A percentile compares a stretch with the other conserved stretches of the same genome.
These are phyloP conservation scores for Pseudodiploospora longispora DNA, from an alignment of 2,329 filamentous ascomycete species.

Conservation along the genomic window DNA sequence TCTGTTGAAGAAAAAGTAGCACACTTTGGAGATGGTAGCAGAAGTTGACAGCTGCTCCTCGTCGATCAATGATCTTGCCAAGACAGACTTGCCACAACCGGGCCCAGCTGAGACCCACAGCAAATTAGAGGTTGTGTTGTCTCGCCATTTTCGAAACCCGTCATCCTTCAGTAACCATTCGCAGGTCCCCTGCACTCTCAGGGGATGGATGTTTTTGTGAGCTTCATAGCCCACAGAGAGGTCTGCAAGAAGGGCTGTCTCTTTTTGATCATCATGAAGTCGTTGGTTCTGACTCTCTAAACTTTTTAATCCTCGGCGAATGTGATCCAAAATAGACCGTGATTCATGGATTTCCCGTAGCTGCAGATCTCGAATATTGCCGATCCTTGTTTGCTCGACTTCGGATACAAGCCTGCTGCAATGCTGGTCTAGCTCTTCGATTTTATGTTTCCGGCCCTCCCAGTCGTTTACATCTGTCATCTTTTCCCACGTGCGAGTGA, in stretches of 20 bases:
- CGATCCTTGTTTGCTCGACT: background rate
- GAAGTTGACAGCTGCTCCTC: slow-evolving; percentile 14
- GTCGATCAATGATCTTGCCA: slow-evolving; percentile 18
- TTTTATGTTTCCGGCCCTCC: slow-evolving; percentile 1
- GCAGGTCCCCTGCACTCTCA: slow-evolving; percentile 22
- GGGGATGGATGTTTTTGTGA: slow-evolving; percentile 20
- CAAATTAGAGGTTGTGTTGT: slow-evolving; percentile 12
- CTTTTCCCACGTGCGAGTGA: slow-evolving; percentile 10
- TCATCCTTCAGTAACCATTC: slow-evolving; percentile 23
- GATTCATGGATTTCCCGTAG: slow-evolving; percentile 2
- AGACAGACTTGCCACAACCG: slow-evolving; percentile 25
- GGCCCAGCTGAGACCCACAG: slow-evolving; percentile 26
- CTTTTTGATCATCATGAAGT: background rate
- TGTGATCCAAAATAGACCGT: background rate
- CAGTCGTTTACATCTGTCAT: slow-evolving; percentile 8
- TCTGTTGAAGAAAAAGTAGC: slow-evolving; percentile 29
- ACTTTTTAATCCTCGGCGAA: background rate
- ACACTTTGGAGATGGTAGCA: slow-evolving; percentile 16
- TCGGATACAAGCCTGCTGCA: background rate
- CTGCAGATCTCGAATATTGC: background rate
- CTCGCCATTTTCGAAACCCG: slow-evolving; percentile 19
- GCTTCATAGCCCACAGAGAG: slow-evolving; percentile 17
- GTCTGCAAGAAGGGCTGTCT: slow-evolving; percentile 8
- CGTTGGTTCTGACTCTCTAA: background rate
- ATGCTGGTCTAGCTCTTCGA: background rate